Evolutionary conservation across 2,329 filamentous ascomycete species (phyloP), one percentile per base, ranked within the genome.

Genomic region (Myotisia sp.): DNA sequence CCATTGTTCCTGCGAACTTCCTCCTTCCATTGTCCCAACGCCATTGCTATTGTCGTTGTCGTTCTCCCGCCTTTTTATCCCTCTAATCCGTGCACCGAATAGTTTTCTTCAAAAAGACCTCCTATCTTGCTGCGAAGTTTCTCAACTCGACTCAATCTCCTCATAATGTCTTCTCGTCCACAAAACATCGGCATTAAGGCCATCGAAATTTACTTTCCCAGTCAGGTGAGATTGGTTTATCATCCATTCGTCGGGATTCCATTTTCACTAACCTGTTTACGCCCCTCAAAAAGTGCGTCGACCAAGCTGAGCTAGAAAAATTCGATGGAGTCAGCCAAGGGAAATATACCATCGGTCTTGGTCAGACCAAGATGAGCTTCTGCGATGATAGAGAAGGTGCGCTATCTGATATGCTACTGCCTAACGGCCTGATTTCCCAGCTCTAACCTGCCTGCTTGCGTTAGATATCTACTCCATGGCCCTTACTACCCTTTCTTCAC

Each of bases 161-260:
- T 44, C 48, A 61, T 44, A 46, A 86, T 85, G 79, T 71, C 79
- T 55, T 58, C 76, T 48, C 77, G 79, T 63, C 79, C 82, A 45
- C 75, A 85, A 62, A 87, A 87, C 65, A 78, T 90, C 61, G 82
- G 82, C 71, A 85, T 90, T 58, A 87, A 90, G 68, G 82, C 80
- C 78, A 82, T 90, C 61, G 82, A 90, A 59, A 74, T 90, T 55
- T 90, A 90, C 62, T 82, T 84, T 55, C 82, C 82, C 45, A 80
- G 70, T 59, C 82, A 87, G 75, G 82, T 87, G 63, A 44, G 75
- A 19, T n/a, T 20, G 3, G 4, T 21, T 10, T 12, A 12, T 16
- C 24, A 24, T 9, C n/a, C 10, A 20, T 20, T 22, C 13, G 23
- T 12, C 23, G 5, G 17, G 22, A n/a, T 4, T 22, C 18, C 27